Conservation (phyloP, 2,329 filamentous ascomycete species). For the Aspergillus neoniger region DNA sequence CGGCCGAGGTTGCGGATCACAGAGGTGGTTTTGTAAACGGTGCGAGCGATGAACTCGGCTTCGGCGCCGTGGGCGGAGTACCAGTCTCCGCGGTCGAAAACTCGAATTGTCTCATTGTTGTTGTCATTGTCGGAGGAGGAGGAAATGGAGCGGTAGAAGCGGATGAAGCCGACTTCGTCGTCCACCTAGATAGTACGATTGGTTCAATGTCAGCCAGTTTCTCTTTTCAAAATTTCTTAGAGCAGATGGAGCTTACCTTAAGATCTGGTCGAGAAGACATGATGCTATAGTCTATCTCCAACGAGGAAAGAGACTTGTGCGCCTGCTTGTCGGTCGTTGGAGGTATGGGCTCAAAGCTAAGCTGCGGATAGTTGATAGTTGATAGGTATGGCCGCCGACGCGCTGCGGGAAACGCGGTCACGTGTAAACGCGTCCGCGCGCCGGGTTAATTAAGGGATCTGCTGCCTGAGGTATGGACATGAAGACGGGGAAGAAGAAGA, state of each 20-base stretch:
- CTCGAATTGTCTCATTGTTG: slow-evolving; percentile 65
- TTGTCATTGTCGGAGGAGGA: slow-evolving; percentile 54
- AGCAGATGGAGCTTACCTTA: slow-evolving; percentile 45
- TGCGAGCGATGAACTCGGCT: slow-evolving; percentile 51
- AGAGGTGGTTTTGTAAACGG: slow-evolving; percentile 98
- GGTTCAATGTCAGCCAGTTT: neutral
- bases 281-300: slow-evolving; percentile 28
- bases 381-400: neutral
- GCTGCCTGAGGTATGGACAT: neutral
- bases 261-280: slow-evolving; percentile 74
- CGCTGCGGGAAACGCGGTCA: slow-evolving; percentile 29
- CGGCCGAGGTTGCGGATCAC: slow-evolving; percentile 88
- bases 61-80: slow-evolving; percentile 68
- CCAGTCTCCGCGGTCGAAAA: slow-evolving; percentile 93
- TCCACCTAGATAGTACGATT: slow-evolving; percentile 65
- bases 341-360: neutral
- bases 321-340: slow-evolving; percentile 12
- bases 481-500: no score
- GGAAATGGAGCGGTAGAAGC: slow-evolving; percentile 87
- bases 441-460: slow-evolving; percentile 14
- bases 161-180: slow-evolving; percentile 95
- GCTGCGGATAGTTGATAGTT: neutral
- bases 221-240: no score
- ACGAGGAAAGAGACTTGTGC: slow-evolving; percentile 7
- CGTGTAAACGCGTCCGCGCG: slow-evolving; percentile 40